phyloP scores from a whole-genome alignment of 2,329 filamentous ascomycete species.

The Chrysoporthe austroafricana region DNA sequence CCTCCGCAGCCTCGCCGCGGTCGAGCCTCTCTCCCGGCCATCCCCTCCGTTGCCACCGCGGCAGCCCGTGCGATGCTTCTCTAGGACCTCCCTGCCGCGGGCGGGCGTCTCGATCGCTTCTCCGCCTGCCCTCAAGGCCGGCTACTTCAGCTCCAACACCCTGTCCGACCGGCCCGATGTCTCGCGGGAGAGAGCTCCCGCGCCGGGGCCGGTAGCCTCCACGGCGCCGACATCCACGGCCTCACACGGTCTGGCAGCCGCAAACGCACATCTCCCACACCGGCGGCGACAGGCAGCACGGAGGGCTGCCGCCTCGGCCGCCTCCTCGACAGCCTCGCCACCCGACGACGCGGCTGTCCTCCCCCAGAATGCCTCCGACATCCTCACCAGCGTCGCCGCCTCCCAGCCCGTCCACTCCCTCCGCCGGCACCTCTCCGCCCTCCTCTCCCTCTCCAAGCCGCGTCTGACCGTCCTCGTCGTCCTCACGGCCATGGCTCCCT shows the following conservation, averaged over 20 bases:
- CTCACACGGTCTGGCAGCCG: neutral
- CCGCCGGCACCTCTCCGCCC: conserved; percentile 73
- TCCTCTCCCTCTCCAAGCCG: conserved; percentile 92
- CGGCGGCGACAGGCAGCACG: conserved; percentile 36
- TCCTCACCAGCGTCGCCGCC: conserved; percentile 57
- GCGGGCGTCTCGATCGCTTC: conserved; percentile 26
- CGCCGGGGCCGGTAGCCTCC: conserved; percentile 24
- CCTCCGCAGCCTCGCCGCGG: conserved; percentile 17
- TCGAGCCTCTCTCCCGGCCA: neutral
- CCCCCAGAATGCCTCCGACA: conserved; percentile 50
- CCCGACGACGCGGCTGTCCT: conserved; percentile 30
- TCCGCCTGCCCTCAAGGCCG: conserved; percentile 35
- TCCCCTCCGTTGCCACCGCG: neutral
- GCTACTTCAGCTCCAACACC: conserved; percentile 42
- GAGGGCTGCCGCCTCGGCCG: conserved; percentile 29
- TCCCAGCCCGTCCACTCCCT: conserved; percentile 54
- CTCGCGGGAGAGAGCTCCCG: conserved; percentile 24
- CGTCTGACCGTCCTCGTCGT: conserved; percentile 90
- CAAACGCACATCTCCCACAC: conserved; percentile 30
- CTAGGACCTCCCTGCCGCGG: conserved; percentile 31
- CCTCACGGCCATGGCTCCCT: conserved; percentile 86
- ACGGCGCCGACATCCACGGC: conserved; percentile 4
- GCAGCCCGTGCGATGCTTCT: conserved; percentile 27
- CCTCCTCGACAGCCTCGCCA: conserved; percentile 11
- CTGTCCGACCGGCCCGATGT: conserved; percentile 37